These are phyloP conservation scores for Cyberlindnera saturnus DNA, from an alignment of 805 yeast species.

Conservation along the genomic window DNA sequence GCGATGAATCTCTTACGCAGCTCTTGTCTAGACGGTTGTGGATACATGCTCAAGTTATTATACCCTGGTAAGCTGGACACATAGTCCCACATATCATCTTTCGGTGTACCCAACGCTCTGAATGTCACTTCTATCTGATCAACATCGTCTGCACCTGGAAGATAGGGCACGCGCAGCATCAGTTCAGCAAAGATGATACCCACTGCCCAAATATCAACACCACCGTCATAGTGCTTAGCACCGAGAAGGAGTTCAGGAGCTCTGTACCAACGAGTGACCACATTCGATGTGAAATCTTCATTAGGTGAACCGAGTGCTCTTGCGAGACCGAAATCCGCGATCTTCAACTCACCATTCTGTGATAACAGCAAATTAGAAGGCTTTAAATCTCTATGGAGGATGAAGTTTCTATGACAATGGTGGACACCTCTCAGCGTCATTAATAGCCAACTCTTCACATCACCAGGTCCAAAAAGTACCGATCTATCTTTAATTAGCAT, in stretches of 20 bases:
- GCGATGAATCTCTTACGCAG: conserved; percentile 81
- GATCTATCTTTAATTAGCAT: conserved; percentile 76
- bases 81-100: conserved; percentile 87
- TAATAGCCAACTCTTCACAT: conserved; percentile 87
- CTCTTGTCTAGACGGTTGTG: conserved; percentile 78
- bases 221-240: conserved; percentile 80
- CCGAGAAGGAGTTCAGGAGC: conserved; percentile 94
- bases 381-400: conserved; percentile 88
- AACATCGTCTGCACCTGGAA: conserved; percentile 86
- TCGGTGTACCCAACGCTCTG: conserved; percentile 93
- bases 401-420: conserved; percentile 89
- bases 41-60: conserved; percentile 67
- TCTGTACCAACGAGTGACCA: conserved; percentile 96
- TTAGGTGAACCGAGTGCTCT: conserved; percentile 74
- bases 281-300: conserved; percentile 82
- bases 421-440: conserved; percentile 94
- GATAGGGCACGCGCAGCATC: conserved; percentile 90
- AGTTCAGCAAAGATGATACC: conserved; percentile 95
- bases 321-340: conserved; percentile 98
- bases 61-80: conserved; percentile 75
- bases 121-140: conserved; percentile 94
- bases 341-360: conserved; percentile 80
- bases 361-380: conserved; percentile 87
- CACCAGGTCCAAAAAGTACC: conserved; percentile 74
- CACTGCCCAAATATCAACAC: conserved; percentile 93